Evolutionary conservation across 2,329 filamentous ascomycete species (phyloP), one percentile per base, ranked within the genome.

Genomic region (Trematosphaeria pertusa): DNA sequence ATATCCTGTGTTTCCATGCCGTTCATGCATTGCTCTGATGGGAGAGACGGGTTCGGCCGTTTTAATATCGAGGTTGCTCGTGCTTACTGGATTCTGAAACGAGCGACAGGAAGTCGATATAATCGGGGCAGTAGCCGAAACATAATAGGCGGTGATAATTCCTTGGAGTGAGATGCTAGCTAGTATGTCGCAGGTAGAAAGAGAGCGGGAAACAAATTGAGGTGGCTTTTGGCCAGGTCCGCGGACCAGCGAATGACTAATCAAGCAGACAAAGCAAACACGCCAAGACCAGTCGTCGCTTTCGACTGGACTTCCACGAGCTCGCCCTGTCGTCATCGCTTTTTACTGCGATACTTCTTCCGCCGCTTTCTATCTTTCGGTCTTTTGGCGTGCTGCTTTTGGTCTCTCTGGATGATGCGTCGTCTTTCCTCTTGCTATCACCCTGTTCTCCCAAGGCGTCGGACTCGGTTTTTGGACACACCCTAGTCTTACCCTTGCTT

Each of bases 401-500:
- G n/a, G 34, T 43, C 10, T 9, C n/a, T 31, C 11, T 46, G 51
- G 40, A 56, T 54, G 22, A 68, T 70, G 61, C 31, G 52, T 45
- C 37, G 20, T 45, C 44, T 30, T 34, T 38, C 39, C 40, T 24
- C 37, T 43, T 38, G 31, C 48, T 43, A 38, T 37, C 43, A 41
- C 44, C 33, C 44, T 50, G 48, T 30, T 56, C 11, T 11, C 33
- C 42, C 24, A 17, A 60, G 48, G 47, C 48, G 50, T 36, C 54
- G 42, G 43, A 57, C 38, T 43, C 49, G 59, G 22, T 61, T 60
- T 52, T 42, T 63, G 37, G 58, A 64, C 43, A 59, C 56, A 37
- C 57, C 56, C 46, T 66, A 59, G 60, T 47, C 31, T 37, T 56
- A 22, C 55, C 64, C 65, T 64, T 66, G 52, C 62, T 59, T 64